A percentile compares a stretch with the other conserved stretches of the same genome.
Evolutionary conservation across 495 filamentous ascomycete species (phyloP).

Genomic region (Penicillium ochrochloron): DNA sequence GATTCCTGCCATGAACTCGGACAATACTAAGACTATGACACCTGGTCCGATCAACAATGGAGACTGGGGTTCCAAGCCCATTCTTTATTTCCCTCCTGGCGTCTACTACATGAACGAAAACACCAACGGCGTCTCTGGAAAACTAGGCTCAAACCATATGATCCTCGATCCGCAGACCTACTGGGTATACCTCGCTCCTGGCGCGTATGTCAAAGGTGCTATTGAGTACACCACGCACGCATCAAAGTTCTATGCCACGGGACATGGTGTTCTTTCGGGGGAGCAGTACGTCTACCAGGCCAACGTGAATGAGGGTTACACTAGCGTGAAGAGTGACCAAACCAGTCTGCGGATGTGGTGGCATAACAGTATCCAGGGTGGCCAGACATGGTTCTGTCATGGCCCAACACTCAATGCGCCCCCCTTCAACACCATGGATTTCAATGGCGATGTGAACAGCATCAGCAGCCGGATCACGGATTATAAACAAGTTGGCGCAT

Average conservation of each 20-base stretch:
- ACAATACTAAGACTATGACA: neutral
- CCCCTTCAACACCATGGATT: constrained; percentile 34
- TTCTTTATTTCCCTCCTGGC: constrained; percentile 30
- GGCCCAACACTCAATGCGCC: constrained; percentile 26
- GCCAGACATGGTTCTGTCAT: constrained; percentile 20
- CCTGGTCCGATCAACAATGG: constrained; percentile 23
- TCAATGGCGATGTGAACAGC: constrained; percentile 14
- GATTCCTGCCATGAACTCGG: constrained; percentile 4
- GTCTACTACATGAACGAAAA: constrained; percentile 26
- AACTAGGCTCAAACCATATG: constrained; percentile 18
- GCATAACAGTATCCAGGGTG: constrained; percentile 15
- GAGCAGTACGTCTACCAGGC: constrained; percentile 39
- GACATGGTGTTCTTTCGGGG: constrained; percentile 33
- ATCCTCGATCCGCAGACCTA: constrained; percentile 19
- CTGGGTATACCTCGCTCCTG: constrained; percentile 37
- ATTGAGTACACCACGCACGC: constrained; percentile 25
- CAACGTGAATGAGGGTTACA: constrained; percentile 23
- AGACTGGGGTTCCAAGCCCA: constrained; percentile 16
- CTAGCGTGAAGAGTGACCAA: constrained; percentile 15
- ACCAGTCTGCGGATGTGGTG: constrained; percentile 31
- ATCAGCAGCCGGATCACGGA: constrained; percentile 19
- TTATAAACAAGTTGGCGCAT: constrained; percentile 38
- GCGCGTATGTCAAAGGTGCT: constrained; percentile 38
- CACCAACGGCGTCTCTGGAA: neutral
- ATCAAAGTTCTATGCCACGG: constrained; percentile 26